Percentiles rank a stretch among this genome's conserved stretches.
Conservation (phyloP, 2,329 filamentous ascomycete species). For the Alternaria arbusti region DNA sequence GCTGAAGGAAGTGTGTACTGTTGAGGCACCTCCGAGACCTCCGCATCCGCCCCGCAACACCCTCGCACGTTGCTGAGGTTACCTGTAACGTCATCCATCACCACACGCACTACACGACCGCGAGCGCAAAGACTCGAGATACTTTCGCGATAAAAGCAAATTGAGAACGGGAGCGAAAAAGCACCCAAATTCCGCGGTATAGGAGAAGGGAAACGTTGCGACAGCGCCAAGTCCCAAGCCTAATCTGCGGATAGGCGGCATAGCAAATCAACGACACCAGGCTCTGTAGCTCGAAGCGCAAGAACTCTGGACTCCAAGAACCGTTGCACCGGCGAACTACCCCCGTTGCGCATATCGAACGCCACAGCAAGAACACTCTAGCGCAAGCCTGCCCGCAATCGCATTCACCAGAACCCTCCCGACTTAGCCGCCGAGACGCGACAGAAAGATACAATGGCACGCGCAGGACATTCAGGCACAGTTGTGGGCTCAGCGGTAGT, state of each 20-base stretch:
- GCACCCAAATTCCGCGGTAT: neutral
- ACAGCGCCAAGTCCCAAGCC: constrained; percentile 18
- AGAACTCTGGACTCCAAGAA: neutral
- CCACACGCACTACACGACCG: constrained; percentile 5
- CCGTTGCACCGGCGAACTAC: neutral
- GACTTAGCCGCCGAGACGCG: neutral
- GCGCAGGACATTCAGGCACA: constrained; percentile 39
- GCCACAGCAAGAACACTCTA: neutral
- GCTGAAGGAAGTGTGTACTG: neutral
- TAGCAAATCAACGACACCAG: constrained; percentile 1
- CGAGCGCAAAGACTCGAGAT: neutral
- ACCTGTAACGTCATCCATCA: constrained; percentile 23
- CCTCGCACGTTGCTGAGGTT: constrained; percentile 11
- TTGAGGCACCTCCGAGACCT: constrained; percentile 18
- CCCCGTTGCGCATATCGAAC: neutral
- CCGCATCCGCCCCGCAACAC: constrained; percentile 18
- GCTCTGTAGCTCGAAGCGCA: neutral
- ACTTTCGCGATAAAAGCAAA: neutral
- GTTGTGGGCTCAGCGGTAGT: constrained; percentile 50
- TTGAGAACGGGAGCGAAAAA: neutral
- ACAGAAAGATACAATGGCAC: constrained; percentile 41
- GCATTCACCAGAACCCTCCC: neutral
- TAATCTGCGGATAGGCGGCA: constrained; percentile 15
- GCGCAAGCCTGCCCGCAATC: neutral
- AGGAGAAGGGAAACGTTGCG: constrained; percentile 5